phyloP scores from a whole-genome alignment of 495 filamentous ascomycete species.

The Aspergillus funiculosus region DNA sequence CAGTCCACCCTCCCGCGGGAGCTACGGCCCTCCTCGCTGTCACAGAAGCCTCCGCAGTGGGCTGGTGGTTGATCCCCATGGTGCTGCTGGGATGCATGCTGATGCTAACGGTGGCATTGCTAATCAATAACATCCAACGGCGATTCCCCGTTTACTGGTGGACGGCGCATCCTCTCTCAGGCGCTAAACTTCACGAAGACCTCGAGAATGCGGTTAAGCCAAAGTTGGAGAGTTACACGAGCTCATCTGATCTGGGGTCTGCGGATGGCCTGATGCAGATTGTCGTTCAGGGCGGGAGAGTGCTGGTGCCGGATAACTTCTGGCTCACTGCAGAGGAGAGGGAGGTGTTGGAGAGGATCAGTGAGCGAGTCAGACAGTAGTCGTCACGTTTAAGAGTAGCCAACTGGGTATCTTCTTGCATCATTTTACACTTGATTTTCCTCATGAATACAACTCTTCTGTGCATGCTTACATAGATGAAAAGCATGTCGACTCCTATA shows the following conservation, averaged over 20 bases:
- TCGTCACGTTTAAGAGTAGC: too few relatives aligned
- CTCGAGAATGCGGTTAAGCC: constrained; percentile 15
- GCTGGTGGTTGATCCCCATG: constrained; percentile 68
- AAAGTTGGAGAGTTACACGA: constrained; percentile 19
- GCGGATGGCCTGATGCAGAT: constrained; percentile 27
- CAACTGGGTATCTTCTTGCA: too few relatives aligned
- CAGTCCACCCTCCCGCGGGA: constrained; percentile 81
- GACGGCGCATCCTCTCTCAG: constrained; percentile 33
- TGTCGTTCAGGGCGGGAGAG: constrained; percentile 26
- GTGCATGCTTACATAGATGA: too few relatives aligned
- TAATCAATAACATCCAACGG: constrained; percentile 73
- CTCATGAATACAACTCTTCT: too few relatives aligned
- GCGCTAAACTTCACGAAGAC: constrained; percentile 28
- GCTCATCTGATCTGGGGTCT: constrained; percentile 25
- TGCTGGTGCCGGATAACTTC: constrained; percentile 33
- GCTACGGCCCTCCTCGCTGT: constrained; percentile 80
- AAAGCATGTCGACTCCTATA: background rate
- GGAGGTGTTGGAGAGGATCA: constrained; percentile 28
- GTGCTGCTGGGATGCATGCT: constrained; percentile 59
- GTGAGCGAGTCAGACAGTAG: constrained; percentile 25
- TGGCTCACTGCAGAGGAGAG: constrained; percentile 31
- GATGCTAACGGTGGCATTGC: constrained; percentile 59
- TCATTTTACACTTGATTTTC: too few relatives aligned
- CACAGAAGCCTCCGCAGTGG: constrained; percentile 54
- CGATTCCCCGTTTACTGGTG: constrained; percentile 76